Percentiles rank a stretch among this genome's conserved stretches.
These are phyloP conservation scores for Ophiosphaerella herpotricha DNA, from an alignment of 2,329 filamentous ascomycete species.

Conservation along the genomic window DNA sequence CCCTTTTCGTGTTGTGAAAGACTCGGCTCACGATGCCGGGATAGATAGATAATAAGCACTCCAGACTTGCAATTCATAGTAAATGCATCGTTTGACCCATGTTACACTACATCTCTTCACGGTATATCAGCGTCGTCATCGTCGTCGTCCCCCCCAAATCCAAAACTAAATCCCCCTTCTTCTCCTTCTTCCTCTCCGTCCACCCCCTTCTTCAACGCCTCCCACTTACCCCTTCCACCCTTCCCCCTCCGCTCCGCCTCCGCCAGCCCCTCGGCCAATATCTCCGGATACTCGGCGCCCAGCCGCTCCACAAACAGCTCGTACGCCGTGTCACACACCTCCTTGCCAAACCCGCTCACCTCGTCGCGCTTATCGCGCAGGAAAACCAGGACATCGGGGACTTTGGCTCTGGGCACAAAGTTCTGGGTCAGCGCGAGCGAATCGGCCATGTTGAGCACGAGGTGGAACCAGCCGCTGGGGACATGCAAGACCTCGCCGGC, in stretches of 20 bases:
- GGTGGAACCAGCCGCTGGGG: slow-evolving; percentile 94
- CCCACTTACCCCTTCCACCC: slow-evolving; percentile 77
- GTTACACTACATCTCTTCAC: slow-evolving; percentile 11
- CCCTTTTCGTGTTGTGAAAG: too few species aligned
- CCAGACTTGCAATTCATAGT: neutral
- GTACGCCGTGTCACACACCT: slow-evolving; percentile 71
- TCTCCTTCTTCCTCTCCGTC: slow-evolving; percentile 47
- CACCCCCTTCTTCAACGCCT: slow-evolving; percentile 68
- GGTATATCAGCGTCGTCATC: slow-evolving; percentile 42
- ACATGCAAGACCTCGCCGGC: slow-evolving; percentile 90
- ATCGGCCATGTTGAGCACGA: slow-evolving; percentile 85
- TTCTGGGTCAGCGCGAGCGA: slow-evolving; percentile 94
- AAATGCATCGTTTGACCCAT: neutral
- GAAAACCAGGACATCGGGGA: slow-evolving; percentile 78
- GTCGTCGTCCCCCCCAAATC: slow-evolving; percentile 61
- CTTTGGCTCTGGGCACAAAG: slow-evolving; percentile 78
- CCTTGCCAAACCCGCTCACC: slow-evolving; percentile 80
- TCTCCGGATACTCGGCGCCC: slow-evolving; percentile 63
- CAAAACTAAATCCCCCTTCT: slow-evolving; percentile 63
- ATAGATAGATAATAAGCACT: neutral
- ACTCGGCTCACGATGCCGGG: too few species aligned
- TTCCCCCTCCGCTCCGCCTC: slow-evolving; percentile 69
- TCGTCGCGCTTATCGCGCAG: slow-evolving; percentile 81
- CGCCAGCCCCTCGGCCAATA: slow-evolving; percentile 66
- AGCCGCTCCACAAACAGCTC: slow-evolving; percentile 74